Conservation (phyloP, 176 grass and related monocot genomes). For the Rhynchospora tenuis region DNA sequence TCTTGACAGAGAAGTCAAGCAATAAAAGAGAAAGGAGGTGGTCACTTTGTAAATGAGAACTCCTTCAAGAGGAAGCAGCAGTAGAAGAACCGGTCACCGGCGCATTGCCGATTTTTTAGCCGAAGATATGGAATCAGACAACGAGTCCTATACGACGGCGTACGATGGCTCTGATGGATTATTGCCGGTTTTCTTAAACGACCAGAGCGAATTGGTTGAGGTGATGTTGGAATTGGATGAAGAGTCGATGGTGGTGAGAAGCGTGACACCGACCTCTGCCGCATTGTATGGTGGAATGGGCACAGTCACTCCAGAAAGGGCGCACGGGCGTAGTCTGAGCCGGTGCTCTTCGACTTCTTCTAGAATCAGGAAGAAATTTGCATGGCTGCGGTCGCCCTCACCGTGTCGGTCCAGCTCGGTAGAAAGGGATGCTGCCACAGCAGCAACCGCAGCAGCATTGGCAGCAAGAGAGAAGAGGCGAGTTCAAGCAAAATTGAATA, state of each 20-base stretch:
- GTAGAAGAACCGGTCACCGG: constrained; percentile 47
- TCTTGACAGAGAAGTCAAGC: constrained; percentile 22
- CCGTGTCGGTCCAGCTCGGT: constrained; percentile 29
- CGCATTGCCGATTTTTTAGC: constrained; percentile 79
- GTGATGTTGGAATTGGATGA: constrained; percentile 98
- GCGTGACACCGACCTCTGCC: constrained; percentile 73
- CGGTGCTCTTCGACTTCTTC: constrained; percentile 88
- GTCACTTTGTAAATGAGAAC: constrained; percentile 42
- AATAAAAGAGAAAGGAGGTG: background rate
- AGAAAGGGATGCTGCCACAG: constrained; percentile 2
- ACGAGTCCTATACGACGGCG: constrained; percentile 60
- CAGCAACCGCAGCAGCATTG: constrained; percentile 42
- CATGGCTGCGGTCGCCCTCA: constrained; percentile 76
- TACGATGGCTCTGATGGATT: constrained; percentile 29
- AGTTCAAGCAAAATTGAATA: constrained; percentile 56
- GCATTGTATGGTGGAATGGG: constrained; percentile 25
- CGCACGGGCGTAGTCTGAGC: constrained; percentile 33
- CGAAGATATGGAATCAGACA: constrained; percentile 73
- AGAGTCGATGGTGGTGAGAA: constrained; percentile 98
- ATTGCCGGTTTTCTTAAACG: constrained; percentile 70
- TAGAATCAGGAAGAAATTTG: constrained; percentile 69
- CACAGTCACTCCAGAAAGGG: constrained; percentile 25
- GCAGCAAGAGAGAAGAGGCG: constrained; percentile 64
- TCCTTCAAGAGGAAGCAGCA: constrained; percentile 54
- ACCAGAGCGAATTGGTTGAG: constrained; percentile 92